Evolutionary conservation across 2,329 filamentous ascomycete genomes (phyloP).

Genomic region (Neonectria hederae): DNA sequence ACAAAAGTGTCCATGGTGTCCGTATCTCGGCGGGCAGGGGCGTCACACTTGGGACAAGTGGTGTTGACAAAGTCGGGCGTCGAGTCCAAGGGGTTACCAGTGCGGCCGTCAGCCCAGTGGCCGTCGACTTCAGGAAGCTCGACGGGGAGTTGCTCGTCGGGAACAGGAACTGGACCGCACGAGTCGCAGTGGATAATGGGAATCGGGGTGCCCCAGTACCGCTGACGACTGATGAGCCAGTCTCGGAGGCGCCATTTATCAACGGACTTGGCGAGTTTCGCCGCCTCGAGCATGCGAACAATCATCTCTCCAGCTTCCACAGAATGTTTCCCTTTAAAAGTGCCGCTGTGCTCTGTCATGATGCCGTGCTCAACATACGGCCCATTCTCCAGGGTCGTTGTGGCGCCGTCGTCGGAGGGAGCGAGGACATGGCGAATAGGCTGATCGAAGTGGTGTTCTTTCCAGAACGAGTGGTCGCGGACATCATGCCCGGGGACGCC

Average conservation of each 20-base stretch:
- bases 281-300: conserved; percentile 63
- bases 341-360: conserved; percentile 72
- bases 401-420: conserved; percentile 59
- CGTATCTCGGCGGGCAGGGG: conserved; percentile 80
- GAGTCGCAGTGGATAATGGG: conserved; percentile 83
- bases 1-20: conserved; percentile 98
- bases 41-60: conserved; percentile 76
- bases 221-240: conserved; percentile 91
- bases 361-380: conserved; percentile 73
- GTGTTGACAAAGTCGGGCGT: conserved; percentile 79
- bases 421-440: conserved; percentile 72
- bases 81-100: conserved; percentile 80
- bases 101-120: conserved; percentile 74
- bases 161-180: conserved; percentile 84
- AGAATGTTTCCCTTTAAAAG: conserved; percentile 71
- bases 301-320: conserved; percentile 69
- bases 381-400: conserved; percentile 54
- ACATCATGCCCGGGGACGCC: conserved; percentile 87
- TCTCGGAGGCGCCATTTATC: conserved; percentile 85
- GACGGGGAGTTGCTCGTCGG: conserved; percentile 79
- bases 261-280: conserved; percentile 67
- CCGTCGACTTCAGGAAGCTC: conserved; percentile 74
- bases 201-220: conserved; percentile 92
- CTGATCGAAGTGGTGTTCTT: conserved; percentile 68
- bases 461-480: conserved; percentile 84